Percentiles rank a stretch among this genome's conserved stretches.
Conservation (phyloP, 441 rosid species). For the Populus hybrid region DNA sequence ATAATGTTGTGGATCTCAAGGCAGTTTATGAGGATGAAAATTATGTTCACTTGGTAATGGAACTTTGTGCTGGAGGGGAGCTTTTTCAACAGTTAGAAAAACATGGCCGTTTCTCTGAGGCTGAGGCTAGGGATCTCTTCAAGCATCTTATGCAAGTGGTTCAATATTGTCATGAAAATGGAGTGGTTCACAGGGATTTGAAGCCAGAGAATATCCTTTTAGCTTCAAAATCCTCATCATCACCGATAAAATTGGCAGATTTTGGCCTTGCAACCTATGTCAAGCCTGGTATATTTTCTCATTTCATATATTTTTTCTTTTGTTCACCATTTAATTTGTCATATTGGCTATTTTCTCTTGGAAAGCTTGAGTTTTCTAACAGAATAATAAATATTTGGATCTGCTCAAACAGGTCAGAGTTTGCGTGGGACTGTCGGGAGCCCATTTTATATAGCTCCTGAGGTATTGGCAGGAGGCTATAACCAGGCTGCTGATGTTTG, state of each 20-base stretch:
- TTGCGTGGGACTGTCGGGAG: constrained; percentile 69
- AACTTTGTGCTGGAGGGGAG: constrained; percentile 79
- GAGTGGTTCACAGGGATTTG: constrained; percentile 64
- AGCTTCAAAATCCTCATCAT: constrained; percentile 52
- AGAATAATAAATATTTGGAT: constrained; percentile 13
- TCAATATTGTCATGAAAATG: constrained; percentile 56
- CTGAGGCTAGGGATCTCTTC: constrained; percentile 54
- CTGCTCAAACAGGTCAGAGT: constrained; percentile 43
- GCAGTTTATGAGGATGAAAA: constrained; percentile 70
- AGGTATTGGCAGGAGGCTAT: constrained; percentile 60
- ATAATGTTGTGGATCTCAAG: constrained; percentile 64
- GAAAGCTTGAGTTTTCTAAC: constrained; percentile 1
- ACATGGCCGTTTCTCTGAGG: constrained; percentile 52
- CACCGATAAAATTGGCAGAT: constrained; percentile 65
- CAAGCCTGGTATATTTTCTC: constrained; percentile 37
- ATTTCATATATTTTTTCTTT: constrained; percentile 4
- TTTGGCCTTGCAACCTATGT: constrained; percentile 71
- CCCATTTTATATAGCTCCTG: no score
- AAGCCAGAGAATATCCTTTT: constrained; percentile 71
- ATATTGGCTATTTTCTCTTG: not conserved
- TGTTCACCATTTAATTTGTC: not conserved
- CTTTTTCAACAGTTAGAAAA: constrained; percentile 55
- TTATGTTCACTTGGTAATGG: constrained; percentile 64
- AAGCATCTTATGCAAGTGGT: constrained; percentile 63
- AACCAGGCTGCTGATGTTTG: constrained; percentile 69